These are phyloP conservation scores for Beauveria sp. DNA, from an alignment of 2,329 filamentous ascomycete genomes.

Conservation along the genomic window DNA sequence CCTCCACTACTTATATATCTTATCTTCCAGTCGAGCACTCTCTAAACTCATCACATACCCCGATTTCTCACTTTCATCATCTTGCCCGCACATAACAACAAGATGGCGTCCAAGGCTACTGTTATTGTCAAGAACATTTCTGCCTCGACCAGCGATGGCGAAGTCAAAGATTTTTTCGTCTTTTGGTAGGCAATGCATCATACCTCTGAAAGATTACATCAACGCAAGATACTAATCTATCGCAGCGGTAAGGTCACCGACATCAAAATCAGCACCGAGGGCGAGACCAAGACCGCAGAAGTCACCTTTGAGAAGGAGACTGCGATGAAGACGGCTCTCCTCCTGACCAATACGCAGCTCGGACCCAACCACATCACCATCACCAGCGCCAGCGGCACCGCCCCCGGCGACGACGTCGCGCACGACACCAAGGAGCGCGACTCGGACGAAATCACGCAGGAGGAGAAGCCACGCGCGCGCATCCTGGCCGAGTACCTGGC, in stretches of 20 bases:
- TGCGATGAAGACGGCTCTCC: conserved; percentile 90
- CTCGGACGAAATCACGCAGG: conserved; percentile 72
- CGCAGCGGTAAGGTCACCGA: conserved; percentile 81
- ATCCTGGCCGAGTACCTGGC: conserved; percentile 96
- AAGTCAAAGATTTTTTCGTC: conserved; percentile 95
- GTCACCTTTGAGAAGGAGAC: conserved; percentile 96
- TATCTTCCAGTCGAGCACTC: not conserved
- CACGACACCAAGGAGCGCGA: conserved; percentile 49
- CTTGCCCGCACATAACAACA: conserved; percentile 19
- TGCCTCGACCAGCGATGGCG: conserved; percentile 72
- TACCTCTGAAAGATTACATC: too few species aligned
- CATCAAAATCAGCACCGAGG: conserved; percentile 65
- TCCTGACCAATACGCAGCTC: conserved; percentile 94
- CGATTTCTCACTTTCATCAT: not conserved
- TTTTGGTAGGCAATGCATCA: conserved; percentile 59
- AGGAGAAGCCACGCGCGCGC: conserved; percentile 91
- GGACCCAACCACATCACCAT: conserved; percentile 77
- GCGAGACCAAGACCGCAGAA: conserved; percentile 72
- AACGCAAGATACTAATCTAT: conserved; percentile 14
- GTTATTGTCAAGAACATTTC: conserved; percentile 90
- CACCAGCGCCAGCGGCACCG: conserved; percentile 57
- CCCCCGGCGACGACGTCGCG: conserved; percentile 53
- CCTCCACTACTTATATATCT: not conserved
- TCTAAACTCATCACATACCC: not conserved
- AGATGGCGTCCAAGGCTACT: conserved; percentile 52